A percentile compares a stretch with the other conserved stretches of the same genome.
Evolutionary conservation across 208 protist species (phyloP).

Genomic region (Trypanosoma conorhini): DNA sequence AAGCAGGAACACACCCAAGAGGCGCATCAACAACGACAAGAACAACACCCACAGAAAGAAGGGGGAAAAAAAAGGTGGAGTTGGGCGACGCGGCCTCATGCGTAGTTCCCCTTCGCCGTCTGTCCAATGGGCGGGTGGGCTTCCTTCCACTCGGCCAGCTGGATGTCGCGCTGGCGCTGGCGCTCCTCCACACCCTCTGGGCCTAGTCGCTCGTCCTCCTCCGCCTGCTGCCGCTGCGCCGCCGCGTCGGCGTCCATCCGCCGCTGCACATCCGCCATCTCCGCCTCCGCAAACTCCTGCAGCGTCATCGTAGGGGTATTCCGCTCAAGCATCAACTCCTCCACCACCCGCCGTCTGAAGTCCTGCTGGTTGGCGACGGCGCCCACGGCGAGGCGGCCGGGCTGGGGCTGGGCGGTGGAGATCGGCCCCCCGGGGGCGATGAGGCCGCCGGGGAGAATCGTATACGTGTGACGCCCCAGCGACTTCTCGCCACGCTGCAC

Average conservation of each 20-base stretch:
- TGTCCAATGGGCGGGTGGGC: conserved; percentile 75
- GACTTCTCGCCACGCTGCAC: conserved; percentile 69
- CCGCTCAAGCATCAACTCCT: conserved; percentile 78
- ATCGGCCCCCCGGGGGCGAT: conserved; percentile 60
- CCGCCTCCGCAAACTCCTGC: conserved; percentile 81
- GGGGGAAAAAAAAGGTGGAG: conserved; percentile 2
- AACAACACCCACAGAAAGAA: no score
- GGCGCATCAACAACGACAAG: not conserved
- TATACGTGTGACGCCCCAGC: conserved; percentile 79
- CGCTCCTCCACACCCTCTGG: conserved; percentile 85
- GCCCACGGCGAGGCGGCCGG: conserved; percentile 24
- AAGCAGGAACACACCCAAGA: no score
- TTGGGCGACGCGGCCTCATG: conserved; percentile 30
- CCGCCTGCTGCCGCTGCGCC: conserved; percentile 42
- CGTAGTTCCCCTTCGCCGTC: conserved; percentile 86
- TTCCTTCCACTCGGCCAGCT: conserved; percentile 85
- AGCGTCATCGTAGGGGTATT: conserved; percentile 88
- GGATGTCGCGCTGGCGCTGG: conserved; percentile 74
- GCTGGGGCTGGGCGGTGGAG: not conserved
- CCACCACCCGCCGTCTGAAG: conserved; percentile 69
- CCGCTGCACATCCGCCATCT: conserved; percentile 80
- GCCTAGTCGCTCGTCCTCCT: conserved; percentile 81
- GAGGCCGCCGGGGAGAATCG: conserved; percentile 78
- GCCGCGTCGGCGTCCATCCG: conserved; percentile 59
- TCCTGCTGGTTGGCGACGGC: conserved; percentile 43